Percentiles rank a stretch among this genome's conserved stretches.
These are phyloP conservation scores for Allomyces javanicus DNA, from an alignment of 192 early-diverging fungal genomes.

Conservation along the genomic window DNA sequence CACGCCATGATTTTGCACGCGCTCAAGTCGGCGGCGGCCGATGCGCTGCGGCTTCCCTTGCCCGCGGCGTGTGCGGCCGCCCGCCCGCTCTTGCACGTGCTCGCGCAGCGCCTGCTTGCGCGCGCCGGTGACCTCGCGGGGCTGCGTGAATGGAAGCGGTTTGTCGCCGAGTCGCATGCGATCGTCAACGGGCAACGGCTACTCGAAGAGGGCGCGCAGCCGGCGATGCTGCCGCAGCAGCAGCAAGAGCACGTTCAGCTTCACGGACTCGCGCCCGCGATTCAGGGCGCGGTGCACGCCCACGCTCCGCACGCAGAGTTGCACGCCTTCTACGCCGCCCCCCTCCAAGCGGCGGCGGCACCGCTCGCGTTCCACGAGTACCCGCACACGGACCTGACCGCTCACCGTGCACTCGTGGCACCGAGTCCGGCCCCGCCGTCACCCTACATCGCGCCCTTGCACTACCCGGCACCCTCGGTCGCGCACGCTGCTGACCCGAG, in stretches of 20 bases:
- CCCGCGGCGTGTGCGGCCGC: neutral
- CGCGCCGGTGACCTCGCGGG: neutral
- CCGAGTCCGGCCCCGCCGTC: no score
- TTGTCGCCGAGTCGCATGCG: neutral
- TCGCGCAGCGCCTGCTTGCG: neutral
- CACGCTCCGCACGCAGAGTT: no score
- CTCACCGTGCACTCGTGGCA: no score
- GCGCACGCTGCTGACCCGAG: neutral
- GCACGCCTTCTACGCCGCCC: neutral
- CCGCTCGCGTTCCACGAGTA: no score
- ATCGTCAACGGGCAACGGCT: neutral
- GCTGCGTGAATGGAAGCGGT: neutral
- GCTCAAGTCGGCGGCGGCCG: no score
- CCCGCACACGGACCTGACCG: no score
- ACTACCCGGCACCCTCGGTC: no score
- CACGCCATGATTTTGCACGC: neutral
- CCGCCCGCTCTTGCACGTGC: neutral
- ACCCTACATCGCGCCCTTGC: no score
- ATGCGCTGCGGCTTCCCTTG: no score
- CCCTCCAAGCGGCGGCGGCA: neutral
- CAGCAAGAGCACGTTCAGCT: neutral
- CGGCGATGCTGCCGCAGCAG: neutral
- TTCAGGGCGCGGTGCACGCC: no score
- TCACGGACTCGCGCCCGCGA: no score
- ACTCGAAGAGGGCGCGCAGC: neutral